Evolutionary conservation across 2,329 filamentous ascomycete species (phyloP), one percentile per base, ranked within the genome.

Genomic region (Aspergillus proliferans): DNA sequence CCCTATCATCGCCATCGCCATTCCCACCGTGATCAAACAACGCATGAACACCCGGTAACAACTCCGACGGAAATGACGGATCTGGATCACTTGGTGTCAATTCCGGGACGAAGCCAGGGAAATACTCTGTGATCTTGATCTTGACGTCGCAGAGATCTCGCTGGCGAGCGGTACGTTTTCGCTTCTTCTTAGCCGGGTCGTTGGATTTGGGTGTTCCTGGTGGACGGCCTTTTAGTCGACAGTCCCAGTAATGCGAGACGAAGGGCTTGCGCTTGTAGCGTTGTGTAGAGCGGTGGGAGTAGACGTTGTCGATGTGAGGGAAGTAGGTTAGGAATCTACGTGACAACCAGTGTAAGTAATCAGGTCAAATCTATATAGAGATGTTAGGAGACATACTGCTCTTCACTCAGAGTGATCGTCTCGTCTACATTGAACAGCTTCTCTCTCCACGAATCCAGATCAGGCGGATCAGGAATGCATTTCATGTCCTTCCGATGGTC

Each of bases 61-160:
- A 51, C 28, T 55, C 62, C 42, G 54, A 50, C 3, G 58, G 54
- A 41, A 59, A 54, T 10, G 58, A 47, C 24, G 48, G 46, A 21
- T 56, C 57, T n/a, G 50, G 34, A 26, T 40, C 52, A 55, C 46
- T 65, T n/a, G 43, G 12, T 4, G 33, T 56, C 52, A 45, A 58
- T 46, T 18, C 58, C 49, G 40, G 57, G 47, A 15, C 41, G 12
- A 49, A 53, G 2, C 55, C 80, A 8, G 84, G 80, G 47, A 86
- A 85, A 69, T 87, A 88, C 67, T 91, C 87, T 2, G 86, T 89
- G 51, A 91, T 88, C 67, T 90, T 91, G 66, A 91, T 89, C 70
- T 91, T 91, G 55, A 91, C 87, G 66, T 91, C 86, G 65, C 87
- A 92, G n/a, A 90, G 76, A 69, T 90, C 85, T 10, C 85, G 77